phyloP scores from a whole-genome alignment of 306 rosid species.

The Pterocarpus santalinus region DNA sequence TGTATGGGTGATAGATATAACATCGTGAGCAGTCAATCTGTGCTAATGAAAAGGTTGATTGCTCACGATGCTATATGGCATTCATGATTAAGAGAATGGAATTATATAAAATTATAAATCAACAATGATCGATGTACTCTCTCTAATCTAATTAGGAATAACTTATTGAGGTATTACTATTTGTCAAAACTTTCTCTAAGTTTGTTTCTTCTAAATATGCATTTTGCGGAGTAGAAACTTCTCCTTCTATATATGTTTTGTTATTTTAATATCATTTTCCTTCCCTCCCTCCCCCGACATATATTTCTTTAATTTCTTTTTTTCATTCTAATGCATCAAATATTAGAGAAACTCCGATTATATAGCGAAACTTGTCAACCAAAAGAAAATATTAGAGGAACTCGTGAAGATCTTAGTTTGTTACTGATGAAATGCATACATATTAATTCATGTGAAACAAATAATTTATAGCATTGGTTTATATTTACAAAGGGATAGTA shows the following conservation, averaged over 20 bases:
- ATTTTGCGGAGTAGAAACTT: conserved; percentile 19
- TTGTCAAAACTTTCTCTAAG: conserved; percentile 25
- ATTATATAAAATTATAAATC: background rate
- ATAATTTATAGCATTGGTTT: background rate
- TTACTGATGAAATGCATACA: background rate
- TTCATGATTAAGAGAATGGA: background rate
- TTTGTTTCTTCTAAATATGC: conserved; percentile 29
- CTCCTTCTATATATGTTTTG: background rate
- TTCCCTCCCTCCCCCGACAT: background rate
- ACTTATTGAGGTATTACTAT: conserved; percentile 31
- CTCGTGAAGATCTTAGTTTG: background rate
- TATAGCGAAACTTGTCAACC: background rate
- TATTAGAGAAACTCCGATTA: background rate
- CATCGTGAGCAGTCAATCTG: conserved; percentile 81
- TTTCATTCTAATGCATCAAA: conserved; percentile 5
- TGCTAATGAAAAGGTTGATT: conserved; percentile 64
- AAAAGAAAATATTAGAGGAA: background rate
- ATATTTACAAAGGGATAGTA: background rate
- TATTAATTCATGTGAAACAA: background rate
- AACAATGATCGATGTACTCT: conserved; percentile 23
- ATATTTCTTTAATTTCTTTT: background rate
- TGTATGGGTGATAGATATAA: conserved; percentile 40
- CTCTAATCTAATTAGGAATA: conserved; percentile 51
- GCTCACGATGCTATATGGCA: conserved; percentile 80
- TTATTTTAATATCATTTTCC: background rate